Evolutionary conservation across 768 basidiomycete genomes (phyloP).

Genomic region (Tremella fuciformis): DNA sequence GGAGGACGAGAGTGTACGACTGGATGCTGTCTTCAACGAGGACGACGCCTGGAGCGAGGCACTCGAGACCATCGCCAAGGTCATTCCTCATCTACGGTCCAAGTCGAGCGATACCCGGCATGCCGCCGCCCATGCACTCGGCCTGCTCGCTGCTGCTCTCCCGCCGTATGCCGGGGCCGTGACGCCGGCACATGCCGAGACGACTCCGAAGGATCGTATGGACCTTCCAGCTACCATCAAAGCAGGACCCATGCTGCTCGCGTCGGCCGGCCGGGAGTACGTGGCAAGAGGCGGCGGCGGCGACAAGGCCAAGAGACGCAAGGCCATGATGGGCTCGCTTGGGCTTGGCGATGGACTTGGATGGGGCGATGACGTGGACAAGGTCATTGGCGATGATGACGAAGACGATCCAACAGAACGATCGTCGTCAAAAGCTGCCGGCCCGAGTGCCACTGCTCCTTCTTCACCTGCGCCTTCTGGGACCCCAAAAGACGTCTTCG

Average conservation of each 20-base stretch:
- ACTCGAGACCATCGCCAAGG: slow-evolving; percentile 76
- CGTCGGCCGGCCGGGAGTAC: slow-evolving; percentile 93
- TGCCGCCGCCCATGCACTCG: slow-evolving; percentile 82
- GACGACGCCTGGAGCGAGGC: slow-evolving; percentile 79
- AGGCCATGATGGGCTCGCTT: slow-evolving; percentile 45
- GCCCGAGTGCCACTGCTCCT: slow-evolving; percentile 3
- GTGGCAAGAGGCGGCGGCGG: slow-evolving; percentile 30
- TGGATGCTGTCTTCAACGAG: slow-evolving; percentile 24
- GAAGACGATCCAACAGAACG: slow-evolving; percentile 17
- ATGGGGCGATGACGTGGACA: slow-evolving; percentile 47
- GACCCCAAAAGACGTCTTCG: slow-evolving; percentile 43
- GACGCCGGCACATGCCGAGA: background rate
- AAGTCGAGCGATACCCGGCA: slow-evolving; percentile 88
- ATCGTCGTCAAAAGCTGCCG: slow-evolving; percentile 9
- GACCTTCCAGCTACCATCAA: slow-evolving; percentile 65
- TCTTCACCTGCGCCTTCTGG: slow-evolving; percentile 10
- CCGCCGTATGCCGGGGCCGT: slow-evolving; percentile 63
- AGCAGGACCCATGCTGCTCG: slow-evolving; percentile 68
- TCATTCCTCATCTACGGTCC: slow-evolving; percentile 85
- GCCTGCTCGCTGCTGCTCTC: slow-evolving; percentile 77
- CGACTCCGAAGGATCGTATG: slow-evolving; percentile 13
- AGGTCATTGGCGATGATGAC: slow-evolving; percentile 42
- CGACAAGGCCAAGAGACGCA: slow-evolving; percentile 39
- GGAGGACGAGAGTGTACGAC: slow-evolving; percentile 4
- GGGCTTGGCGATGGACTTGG: slow-evolving; percentile 42